These are phyloP conservation scores for Ceratocystis lukuohia DNA, from an alignment of 2,329 filamentous ascomycete species.

Conservation along the genomic window DNA sequence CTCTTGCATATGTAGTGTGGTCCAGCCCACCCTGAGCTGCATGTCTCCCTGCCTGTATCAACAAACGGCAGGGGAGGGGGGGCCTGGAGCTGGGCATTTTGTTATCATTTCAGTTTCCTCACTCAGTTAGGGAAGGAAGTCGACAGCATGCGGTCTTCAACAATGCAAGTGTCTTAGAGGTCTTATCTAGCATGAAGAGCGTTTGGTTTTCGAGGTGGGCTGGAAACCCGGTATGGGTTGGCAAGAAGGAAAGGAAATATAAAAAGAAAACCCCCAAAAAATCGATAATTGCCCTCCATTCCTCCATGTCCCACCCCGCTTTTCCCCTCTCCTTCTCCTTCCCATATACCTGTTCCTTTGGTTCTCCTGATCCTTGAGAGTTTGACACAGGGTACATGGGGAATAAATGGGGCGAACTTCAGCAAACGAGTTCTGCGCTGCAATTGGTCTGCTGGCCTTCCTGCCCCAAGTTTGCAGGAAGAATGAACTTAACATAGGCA, in stretches of 20 bases:
- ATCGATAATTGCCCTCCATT: background rate
- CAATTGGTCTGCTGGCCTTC: background rate
- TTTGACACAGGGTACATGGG: slow-evolving; percentile 2
- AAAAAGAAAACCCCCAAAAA: too few species aligned
- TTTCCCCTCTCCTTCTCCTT: background rate
- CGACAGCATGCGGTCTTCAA: too few species aligned
- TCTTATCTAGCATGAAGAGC: too few species aligned
- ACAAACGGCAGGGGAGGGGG: background rate
- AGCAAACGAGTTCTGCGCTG: background rate
- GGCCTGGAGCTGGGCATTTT: too few species aligned
- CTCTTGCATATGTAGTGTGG: background rate
- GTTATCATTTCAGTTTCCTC: too few species aligned
- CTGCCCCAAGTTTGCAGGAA: background rate
- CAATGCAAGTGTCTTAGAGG: too few species aligned
- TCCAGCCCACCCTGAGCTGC: background rate
- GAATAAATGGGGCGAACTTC: background rate
- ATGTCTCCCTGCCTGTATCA: background rate
- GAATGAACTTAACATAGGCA: background rate
- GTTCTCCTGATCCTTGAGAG: background rate
- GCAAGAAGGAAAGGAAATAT: too few species aligned
- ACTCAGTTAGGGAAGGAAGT: too few species aligned
- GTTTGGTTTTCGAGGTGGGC: too few species aligned
- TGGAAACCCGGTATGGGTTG: too few species aligned
- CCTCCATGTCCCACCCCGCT: background rate
- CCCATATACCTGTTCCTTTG: background rate